These are phyloP conservation scores for Areca catechu DNA, from an alignment of 176 grass and related monocot genomes.

Conservation along the genomic window DNA sequence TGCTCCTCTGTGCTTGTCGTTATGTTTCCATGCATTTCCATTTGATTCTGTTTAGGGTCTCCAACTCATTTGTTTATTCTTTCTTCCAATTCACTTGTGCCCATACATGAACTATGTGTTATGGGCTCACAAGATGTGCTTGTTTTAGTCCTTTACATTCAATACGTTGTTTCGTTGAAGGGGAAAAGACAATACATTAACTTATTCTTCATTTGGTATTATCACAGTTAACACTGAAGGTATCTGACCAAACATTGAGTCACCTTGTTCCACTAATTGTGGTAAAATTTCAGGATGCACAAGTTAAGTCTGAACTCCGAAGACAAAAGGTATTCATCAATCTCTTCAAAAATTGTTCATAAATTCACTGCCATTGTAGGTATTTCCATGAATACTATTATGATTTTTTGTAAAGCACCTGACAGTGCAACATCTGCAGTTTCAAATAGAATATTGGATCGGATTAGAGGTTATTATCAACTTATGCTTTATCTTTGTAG, in stretches of 20 bases:
- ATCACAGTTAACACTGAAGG: slow-evolving; percentile 93
- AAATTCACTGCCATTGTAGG: slow-evolving; percentile 79
- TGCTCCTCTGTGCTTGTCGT: no score
- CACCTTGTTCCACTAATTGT: slow-evolving; percentile 79
- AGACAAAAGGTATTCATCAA: slow-evolving; percentile 33
- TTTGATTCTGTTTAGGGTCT: no score
- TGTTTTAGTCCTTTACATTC: no score
- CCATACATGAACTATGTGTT: no score
- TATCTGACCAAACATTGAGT: slow-evolving; percentile 80
- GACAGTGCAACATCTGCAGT: neutral
- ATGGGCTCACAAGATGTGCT: no score
- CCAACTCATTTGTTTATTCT: no score
- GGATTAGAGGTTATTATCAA: no score
- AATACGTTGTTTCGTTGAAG: no score
- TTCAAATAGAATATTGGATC: no score
- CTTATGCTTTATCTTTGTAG: no score
- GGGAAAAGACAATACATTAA: neutral
- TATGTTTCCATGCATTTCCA: no score
- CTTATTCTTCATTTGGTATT: slow-evolving; percentile 36
- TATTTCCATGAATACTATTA: slow-evolving; percentile 7
- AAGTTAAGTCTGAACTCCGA: slow-evolving; percentile 36
- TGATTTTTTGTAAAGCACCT: neutral
- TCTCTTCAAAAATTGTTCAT: slow-evolving; percentile 45
- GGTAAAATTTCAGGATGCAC: slow-evolving; percentile 56
- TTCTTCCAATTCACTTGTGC: no score